These are phyloP conservation scores for Saururus chinensis DNA, from an alignment of 164 flowering plant genomes.

Conservation along the genomic window DNA sequence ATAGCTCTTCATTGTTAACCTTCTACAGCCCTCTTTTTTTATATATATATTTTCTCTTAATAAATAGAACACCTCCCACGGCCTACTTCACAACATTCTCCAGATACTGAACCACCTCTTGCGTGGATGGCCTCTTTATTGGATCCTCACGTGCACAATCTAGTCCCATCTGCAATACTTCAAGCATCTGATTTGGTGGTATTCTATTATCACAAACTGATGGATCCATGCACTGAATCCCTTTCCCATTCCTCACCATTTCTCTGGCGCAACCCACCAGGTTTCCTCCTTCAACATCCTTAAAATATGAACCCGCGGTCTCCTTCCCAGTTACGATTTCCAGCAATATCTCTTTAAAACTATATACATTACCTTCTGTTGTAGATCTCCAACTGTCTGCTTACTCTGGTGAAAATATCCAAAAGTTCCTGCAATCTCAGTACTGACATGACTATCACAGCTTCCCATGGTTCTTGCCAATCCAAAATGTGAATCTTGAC, in stretches of 20 bases:
- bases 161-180: constrained; percentile 39
- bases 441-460: constrained; percentile 71
- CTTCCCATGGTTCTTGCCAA: constrained; percentile 69
- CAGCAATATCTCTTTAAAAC: constrained; percentile 69
- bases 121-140: constrained; percentile 54
- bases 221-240: constrained; percentile 48
- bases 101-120: constrained; percentile 39
- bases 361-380: constrained; percentile 60
- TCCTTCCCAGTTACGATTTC: constrained; percentile 77
- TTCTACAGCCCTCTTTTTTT: too few relatives aligned
- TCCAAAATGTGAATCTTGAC: constrained; percentile 79
- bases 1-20: too few relatives aligned
- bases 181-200: constrained; percentile 42
- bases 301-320: constrained; percentile 70
- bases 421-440: constrained; percentile 75
- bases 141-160: constrained; percentile 52
- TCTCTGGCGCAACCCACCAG: constrained; percentile 63
- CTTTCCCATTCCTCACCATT: constrained; percentile 46
- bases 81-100: constrained; percentile 6
- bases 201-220: constrained; percentile 24
- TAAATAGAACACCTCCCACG: too few relatives aligned
- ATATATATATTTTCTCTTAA: too few relatives aligned
- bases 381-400: constrained; percentile 71
- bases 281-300: constrained; percentile 71
- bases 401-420: constrained; percentile 82